Base-by-base conservation (phyloP, 139 green algal species). In the Volvox reticuliferus region DNA sequence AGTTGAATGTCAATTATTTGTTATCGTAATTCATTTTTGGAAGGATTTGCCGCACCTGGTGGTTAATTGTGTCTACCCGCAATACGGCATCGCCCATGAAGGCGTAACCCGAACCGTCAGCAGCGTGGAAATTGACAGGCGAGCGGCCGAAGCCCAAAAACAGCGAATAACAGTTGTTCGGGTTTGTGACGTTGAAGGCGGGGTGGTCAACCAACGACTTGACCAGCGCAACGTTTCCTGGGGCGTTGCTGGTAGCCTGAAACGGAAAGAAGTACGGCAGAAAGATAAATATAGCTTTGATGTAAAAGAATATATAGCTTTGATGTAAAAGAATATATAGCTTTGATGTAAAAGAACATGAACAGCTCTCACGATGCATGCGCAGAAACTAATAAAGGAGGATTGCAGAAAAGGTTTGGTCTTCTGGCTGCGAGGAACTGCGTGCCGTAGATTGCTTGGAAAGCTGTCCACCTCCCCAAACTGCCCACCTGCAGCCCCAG, bases 91-190 rank as follows among this genome's bases (percentile, higher is more conserved):
- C 97, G 0, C 90, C 98, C 82, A 99, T 93, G 94, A 99, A 99
- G 63, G 96, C 80, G 90, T 99, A 99, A 20, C 98, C 98, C 79
- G 90, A 97, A 82, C 98, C 98, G 89, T 99, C 98, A 22, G 89
- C 91, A 0, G 97, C 96, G 90, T 99, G 98, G 97, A 99, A 99
- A 95, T 99, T 99, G 75, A 98, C 93, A 5, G 97, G 91, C 24
- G 94, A 96, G n/a, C 92, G 92, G 79, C 96, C 88, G 92, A 99
- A 98, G 12, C 92, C 95, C 55, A 98, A 85, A 95, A 98, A 98
- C 16, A 99, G 90, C 2, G 93, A 95, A 92, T 97, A 97, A 94
- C 95, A 96, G 92, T 86, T 96, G 96, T 99, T 99, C 88, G 98
- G 98, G 93, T 99, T 99, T 67, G 93, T 97, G 82, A 99, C 97